phyloP scores from a whole-genome alignment of 1,284 basidiomycete species.

The Marasmius fiardii region DNA sequence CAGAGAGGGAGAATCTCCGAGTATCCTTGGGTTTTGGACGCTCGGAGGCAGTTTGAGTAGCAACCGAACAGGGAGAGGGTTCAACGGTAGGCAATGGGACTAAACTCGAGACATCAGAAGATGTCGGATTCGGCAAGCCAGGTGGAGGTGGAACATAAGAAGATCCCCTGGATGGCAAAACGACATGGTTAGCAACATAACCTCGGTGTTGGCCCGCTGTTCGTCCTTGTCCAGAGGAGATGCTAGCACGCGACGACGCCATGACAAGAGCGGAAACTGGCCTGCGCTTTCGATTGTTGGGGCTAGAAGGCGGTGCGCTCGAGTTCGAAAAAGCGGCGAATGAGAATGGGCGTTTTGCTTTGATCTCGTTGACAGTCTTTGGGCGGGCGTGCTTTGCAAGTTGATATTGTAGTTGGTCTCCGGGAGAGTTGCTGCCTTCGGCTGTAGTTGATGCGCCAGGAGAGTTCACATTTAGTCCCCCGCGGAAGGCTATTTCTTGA shows the following conservation, averaged over 20 bases:
- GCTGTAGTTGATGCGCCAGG: not conserved
- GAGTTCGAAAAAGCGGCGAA: conserved; percentile 22
- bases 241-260: conserved; percentile 13
- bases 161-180: not conserved
- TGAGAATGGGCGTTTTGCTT: conserved; percentile 32
- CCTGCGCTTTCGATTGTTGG: conserved; percentile 16
- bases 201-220: not conserved
- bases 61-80: not conserved
- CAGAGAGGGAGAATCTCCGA: conserved; percentile 27
- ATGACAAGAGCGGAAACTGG: conserved; percentile 19
- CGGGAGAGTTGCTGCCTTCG: conserved; percentile 2
- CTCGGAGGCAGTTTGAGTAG: not conserved
- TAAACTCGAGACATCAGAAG: not conserved
- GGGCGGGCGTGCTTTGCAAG: conserved; percentile 27
- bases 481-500: not conserved
- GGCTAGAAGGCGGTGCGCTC: conserved; percentile 12
- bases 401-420: conserved; percentile 12
- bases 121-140: not conserved
- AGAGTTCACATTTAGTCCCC: not conserved
- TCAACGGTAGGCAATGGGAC: not conserved
- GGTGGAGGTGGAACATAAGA: conserved; percentile 7
- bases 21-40: conserved; percentile 17
- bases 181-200: conserved; percentile 5
- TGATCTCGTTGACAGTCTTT: conserved; percentile 31
- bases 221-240: conserved; percentile 8